Evolutionary conservation across 495 filamentous ascomycete genomes (phyloP).

Genomic region (Talaromyces ruber): DNA sequence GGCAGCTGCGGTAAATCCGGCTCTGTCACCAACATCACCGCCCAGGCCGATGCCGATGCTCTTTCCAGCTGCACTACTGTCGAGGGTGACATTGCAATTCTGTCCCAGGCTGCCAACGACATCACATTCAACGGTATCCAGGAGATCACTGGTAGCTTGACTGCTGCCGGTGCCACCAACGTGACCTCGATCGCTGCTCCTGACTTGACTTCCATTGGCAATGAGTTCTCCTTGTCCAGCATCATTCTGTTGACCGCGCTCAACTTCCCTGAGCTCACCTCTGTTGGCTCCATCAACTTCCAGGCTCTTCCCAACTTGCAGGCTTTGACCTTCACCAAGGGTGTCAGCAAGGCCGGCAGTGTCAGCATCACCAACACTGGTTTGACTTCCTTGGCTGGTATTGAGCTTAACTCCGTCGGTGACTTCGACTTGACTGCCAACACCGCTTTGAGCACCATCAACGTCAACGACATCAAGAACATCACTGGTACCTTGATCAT

Average conservation of each 20-base stretch:
- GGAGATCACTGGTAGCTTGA: conserved; percentile 62
- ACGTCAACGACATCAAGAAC: conserved; percentile 60
- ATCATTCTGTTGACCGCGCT: conserved; percentile 59
- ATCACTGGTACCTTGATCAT: conserved; percentile 56
- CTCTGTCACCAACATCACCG: conserved; percentile 54
- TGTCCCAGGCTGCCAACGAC: conserved; percentile 35
- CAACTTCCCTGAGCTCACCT: conserved; percentile 50
- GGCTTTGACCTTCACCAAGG: conserved; percentile 52
- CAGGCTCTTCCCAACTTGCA: conserved; percentile 63
- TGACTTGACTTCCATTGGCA: conserved; percentile 41
- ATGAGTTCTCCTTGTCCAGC: conserved; percentile 56
- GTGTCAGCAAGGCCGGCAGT: conserved; percentile 52
- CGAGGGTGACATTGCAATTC: conserved; percentile 62
- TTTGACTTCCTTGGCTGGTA: conserved; percentile 63
- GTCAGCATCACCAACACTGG: conserved; percentile 78
- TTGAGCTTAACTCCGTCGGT: conserved; percentile 57
- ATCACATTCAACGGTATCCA: conserved; percentile 40
- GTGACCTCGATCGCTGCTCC: conserved; percentile 48
- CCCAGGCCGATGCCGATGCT: conserved; percentile 61
- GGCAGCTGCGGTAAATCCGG: conserved; percentile 18
- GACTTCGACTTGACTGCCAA: conserved; percentile 78
- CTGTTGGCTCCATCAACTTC: conserved; percentile 60
- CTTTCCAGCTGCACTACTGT: conserved; percentile 59
- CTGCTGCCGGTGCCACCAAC: conserved; percentile 44
- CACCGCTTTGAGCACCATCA: conserved; percentile 55